phyloP scores from a whole-genome alignment of 345 rosid genomes.

The Rhizophora apiculata region DNA sequence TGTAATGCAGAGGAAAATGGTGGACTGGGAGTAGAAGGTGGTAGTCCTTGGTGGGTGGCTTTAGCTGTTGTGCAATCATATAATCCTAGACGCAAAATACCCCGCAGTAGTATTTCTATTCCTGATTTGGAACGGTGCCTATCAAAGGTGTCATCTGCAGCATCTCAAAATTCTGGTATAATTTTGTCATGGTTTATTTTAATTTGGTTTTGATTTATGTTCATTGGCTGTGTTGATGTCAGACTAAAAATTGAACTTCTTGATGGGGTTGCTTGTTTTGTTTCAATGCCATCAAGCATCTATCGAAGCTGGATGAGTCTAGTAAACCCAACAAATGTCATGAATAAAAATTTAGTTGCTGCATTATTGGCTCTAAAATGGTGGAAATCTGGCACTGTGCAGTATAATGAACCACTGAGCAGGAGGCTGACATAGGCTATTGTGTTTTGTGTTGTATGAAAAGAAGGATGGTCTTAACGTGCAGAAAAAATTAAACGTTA shows the following conservation, averaged over 20 bases:
- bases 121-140: slow-evolving; percentile 74
- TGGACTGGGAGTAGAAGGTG: slow-evolving; percentile 29
- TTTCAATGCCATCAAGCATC: neutral
- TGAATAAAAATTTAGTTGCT: neutral
- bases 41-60: slow-evolving; percentile 55
- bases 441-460: neutral
- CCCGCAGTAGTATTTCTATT: slow-evolving; percentile 63
- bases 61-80: slow-evolving; percentile 78
- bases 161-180: slow-evolving; percentile 67
- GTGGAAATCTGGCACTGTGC: neutral
- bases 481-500: neutral
- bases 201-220: neutral
- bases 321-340: too few relatives aligned
- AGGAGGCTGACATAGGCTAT: neutral
- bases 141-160: slow-evolving; percentile 60
- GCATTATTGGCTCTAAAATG: neutral
- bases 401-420: neutral
- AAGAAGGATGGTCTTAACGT: neutral
- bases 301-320: too few relatives aligned
- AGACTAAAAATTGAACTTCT: neutral
- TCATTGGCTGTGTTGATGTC: neutral
- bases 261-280: neutral
- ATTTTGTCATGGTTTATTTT: neutral
- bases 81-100: slow-evolving; percentile 63
- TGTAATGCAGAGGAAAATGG: slow-evolving; percentile 36